A percentile compares a stretch with the other conserved stretches of the same genome.
These are phyloP conservation scores for Coemansia sp. DNA, from an alignment of 192 early-diverging fungal species.

Conservation along the genomic window DNA sequence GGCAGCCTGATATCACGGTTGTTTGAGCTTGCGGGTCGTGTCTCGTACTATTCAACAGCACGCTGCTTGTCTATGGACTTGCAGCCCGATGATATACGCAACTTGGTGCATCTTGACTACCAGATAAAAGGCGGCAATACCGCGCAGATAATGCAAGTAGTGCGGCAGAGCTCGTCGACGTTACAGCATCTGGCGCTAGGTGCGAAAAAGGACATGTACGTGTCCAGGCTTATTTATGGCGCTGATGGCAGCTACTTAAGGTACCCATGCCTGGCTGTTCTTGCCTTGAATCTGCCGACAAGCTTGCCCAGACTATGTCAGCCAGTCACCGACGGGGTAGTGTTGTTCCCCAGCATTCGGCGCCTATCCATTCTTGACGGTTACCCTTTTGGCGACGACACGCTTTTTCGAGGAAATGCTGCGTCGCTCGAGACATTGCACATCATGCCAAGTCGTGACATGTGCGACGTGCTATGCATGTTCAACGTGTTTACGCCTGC, in stretches of 20 bases:
- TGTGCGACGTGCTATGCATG: background rate
- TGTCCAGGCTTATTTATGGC: background rate
- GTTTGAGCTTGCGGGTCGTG: background rate
- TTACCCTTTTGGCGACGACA: constrained; percentile 12
- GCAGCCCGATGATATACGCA: background rate
- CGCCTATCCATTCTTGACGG: background rate
- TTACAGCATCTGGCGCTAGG: background rate
- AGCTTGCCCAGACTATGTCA: background rate
- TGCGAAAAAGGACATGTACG: background rate
- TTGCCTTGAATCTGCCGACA: background rate
- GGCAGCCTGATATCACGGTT: background rate
- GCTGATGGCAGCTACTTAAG: background rate
- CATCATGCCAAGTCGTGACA: background rate
- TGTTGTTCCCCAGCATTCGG: background rate
- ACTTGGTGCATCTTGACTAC: background rate
- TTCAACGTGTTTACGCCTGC: background rate
- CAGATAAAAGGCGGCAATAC: background rate
- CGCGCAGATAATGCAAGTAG: background rate
- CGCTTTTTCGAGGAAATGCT: background rate
- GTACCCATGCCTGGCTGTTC: background rate
- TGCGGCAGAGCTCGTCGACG: background rate
- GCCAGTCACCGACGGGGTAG: background rate
- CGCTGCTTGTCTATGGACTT: background rate
- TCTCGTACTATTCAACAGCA: background rate
- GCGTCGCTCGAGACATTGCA: background rate